phyloP scores from a whole-genome alignment of 176 grass and related monocot genomes.

The Zea mays region DNA sequence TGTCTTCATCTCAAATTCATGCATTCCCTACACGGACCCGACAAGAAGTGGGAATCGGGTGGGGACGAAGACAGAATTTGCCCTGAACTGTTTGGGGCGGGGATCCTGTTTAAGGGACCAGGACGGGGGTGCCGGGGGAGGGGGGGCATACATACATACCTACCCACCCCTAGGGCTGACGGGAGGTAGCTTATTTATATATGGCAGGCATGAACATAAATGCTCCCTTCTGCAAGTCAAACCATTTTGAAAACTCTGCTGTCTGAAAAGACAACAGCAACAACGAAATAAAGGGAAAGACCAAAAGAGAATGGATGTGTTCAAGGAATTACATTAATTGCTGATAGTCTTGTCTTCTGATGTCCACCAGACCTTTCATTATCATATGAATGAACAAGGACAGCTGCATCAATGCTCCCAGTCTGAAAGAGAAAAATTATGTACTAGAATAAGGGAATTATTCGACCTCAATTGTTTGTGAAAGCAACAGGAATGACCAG shows the following conservation, averaged over 20 bases:
- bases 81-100: neutral
- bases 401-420: conserved; percentile 73
- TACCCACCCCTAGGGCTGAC: too few species aligned
- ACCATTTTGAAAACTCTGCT: neutral
- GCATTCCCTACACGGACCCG: neutral
- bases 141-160: neutral
- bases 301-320: conserved; percentile 11
- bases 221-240: neutral
- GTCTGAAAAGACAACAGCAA: neutral
- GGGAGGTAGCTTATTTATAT: neutral
- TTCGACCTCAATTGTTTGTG: conserved; percentile 2
- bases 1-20: neutral
- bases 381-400: conserved; percentile 87
- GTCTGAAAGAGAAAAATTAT: conserved; percentile 48
- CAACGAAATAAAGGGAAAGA: neutral
- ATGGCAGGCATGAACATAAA: neutral
- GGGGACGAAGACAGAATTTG: neutral
- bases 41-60: neutral
- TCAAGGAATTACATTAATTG: conserved; percentile 67
- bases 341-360: conserved; percentile 78
- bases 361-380: conserved; percentile 68
- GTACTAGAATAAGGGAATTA: conserved; percentile 11
- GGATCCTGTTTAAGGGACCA: neutral
- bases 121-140: too few species aligned
- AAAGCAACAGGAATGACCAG: neutral